Evolutionary conservation across 208 protist genomes (phyloP).

Genomic region (Trypanosomatidae sp.): DNA sequence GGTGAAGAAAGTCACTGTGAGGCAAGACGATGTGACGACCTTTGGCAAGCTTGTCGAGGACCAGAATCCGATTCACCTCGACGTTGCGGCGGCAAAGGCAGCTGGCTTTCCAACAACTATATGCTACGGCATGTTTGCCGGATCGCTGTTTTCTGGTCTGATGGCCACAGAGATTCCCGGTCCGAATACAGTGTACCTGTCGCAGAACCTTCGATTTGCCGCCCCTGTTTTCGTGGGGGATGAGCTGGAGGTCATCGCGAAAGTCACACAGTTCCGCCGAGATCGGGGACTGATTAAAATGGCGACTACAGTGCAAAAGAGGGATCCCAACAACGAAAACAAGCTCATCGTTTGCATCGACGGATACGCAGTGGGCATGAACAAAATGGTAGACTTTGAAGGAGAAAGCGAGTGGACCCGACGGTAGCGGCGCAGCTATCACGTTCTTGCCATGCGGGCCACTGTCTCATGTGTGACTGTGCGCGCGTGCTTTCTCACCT

Average conservation of each 20-base stretch:
- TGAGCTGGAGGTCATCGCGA: conserved; percentile 67
- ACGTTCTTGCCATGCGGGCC: no score
- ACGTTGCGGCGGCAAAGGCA: conserved; percentile 57
- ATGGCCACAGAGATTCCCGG: conserved; percentile 83
- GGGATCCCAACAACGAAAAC: conserved; percentile 33
- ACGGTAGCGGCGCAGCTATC: no score
- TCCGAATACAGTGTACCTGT: conserved; percentile 83
- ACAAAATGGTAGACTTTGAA: conserved; percentile 69
- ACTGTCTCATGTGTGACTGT: no score
- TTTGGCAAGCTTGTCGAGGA: conserved; percentile 85
- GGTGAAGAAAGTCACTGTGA: conserved; percentile 50
- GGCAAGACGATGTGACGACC: conserved; percentile 46
- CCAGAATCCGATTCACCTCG: conserved; percentile 84
- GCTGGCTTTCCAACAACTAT: conserved; percentile 77
- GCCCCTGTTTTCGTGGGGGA: conserved; percentile 83
- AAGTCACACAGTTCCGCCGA: conserved; percentile 67
- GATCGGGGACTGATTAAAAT: conserved; percentile 69
- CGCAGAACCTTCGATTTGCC: conserved; percentile 75
- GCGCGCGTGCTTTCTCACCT: no score
- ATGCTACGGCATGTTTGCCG: conserved; percentile 85
- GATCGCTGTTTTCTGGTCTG: conserved; percentile 83
- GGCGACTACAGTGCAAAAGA: conserved; percentile 62
- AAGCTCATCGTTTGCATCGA: conserved; percentile 62
- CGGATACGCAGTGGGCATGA: conserved; percentile 70
- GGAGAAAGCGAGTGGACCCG: conserved; percentile 65